Conservation (phyloP, 2,329 filamentous ascomycete genomes). For the Botrytis pseudocinerea region DNA sequence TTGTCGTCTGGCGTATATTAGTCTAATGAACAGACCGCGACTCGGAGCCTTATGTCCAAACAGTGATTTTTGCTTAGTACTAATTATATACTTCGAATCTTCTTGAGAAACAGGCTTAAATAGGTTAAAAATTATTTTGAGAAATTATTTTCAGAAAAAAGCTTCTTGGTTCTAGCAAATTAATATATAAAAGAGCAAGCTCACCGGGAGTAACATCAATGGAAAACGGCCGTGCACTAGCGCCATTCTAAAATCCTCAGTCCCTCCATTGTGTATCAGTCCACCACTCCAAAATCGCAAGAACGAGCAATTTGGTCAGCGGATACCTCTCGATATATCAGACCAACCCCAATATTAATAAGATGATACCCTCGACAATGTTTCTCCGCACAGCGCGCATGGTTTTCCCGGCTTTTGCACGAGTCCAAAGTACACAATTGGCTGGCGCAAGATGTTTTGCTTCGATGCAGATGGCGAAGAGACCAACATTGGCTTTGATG, state of each 20-base stretch:
- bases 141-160: too few relatives aligned
- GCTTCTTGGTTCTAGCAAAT: neutral
- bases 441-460: slow-evolving; percentile 28
- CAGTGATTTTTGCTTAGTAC: neutral
- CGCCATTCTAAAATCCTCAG: slow-evolving; percentile 14
- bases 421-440: slow-evolving; percentile 3
- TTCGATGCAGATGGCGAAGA: slow-evolving; percentile 22
- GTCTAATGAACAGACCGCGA: neutral
- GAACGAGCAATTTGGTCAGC: neutral
- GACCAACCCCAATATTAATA: neutral
- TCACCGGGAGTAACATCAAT: neutral
- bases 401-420: slow-evolving; percentile 27
- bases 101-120: neutral
- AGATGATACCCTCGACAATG: slow-evolving; percentile 30
- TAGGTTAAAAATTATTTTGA: neutral
- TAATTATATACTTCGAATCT: neutral
- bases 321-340: neutral
- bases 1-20: neutral
- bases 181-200: neutral
- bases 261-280: neutral
- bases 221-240: slow-evolving; percentile 1
- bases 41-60: neutral
- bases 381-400: slow-evolving; percentile 34
- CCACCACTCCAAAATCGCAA: neutral
- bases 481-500: slow-evolving; percentile 21